Evolutionary conservation across 2,329 filamentous ascomycete species (phyloP).

Genomic region (Didymella arachidicola): DNA sequence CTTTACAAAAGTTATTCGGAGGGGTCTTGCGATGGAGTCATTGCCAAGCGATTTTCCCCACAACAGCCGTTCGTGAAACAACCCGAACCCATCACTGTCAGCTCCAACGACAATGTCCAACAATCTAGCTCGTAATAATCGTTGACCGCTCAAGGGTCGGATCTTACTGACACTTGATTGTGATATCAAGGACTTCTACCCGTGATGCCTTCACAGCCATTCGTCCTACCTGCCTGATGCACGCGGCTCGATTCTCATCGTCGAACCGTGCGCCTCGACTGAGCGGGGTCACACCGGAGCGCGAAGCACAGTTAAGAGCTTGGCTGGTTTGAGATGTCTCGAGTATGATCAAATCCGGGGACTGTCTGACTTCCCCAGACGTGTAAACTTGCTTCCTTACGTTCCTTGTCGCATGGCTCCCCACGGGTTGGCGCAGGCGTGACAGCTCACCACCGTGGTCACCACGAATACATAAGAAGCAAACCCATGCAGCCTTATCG

Average conservation of each 20-base stretch:
- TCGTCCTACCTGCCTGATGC: not conserved
- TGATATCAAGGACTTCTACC: not conserved
- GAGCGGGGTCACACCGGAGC: not conserved
- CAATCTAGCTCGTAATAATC: not conserved
- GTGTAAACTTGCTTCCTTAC: conserved; percentile 13
- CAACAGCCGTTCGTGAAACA: not conserved
- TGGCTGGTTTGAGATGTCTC: conserved; percentile 7
- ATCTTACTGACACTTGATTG: not conserved
- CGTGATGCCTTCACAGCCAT: not conserved
- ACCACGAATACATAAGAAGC: conserved; percentile 2
- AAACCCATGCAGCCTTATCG: conserved; percentile 13
- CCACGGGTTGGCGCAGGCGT: conserved; percentile 12
- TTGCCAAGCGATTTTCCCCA: conserved; percentile 23
- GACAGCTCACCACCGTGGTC: not conserved
- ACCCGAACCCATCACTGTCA: not conserved
- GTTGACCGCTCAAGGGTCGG: not conserved
- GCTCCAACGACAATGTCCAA: not conserved
- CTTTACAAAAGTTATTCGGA: conserved; percentile 26
- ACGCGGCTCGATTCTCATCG: not conserved
- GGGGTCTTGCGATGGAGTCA: conserved; percentile 30
- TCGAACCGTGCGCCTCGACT: not conserved
- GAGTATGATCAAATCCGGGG: not conserved
- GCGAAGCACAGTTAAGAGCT: not conserved
- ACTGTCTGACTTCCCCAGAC: conserved; percentile 5
- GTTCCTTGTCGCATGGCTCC: conserved; percentile 16